A percentile compares a stretch with the other conserved stretches of the same genome.
Evolutionary conservation across 106 monocot species (phyloP).

Genomic region (Dioscorea alata): DNA sequence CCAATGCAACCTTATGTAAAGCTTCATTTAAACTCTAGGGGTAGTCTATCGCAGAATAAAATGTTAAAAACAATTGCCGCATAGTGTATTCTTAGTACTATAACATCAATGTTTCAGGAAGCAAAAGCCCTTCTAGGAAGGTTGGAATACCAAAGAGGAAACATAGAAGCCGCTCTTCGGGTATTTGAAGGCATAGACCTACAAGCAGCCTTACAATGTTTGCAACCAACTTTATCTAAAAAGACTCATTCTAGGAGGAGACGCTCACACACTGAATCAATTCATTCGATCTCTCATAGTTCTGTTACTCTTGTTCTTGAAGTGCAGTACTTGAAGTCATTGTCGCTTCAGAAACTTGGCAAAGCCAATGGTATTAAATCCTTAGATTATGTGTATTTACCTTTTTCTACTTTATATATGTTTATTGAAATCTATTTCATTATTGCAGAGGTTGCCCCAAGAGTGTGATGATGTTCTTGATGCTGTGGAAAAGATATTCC

Average conservation of each 20-base stretch:
- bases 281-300: conserved; percentile 49
- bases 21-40: too few species aligned
- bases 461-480: conserved; percentile 86
- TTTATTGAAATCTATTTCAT: not conserved
- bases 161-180: conserved; percentile 86
- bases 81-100: too few species aligned
- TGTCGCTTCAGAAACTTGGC: conserved; percentile 83
- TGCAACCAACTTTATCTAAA: conserved; percentile 54
- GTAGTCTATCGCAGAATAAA: too few species aligned
- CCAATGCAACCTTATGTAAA: too few species aligned
- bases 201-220: conserved; percentile 69
- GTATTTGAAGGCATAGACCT: conserved; percentile 92
- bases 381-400: too few species aligned
- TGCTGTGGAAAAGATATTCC: conserved; percentile 82
- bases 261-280: conserved; percentile 36
- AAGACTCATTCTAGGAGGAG: conserved; percentile 33
- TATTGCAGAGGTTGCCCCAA: conserved; percentile 72
- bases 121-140: conserved; percentile 86
- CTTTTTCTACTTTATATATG: too few species aligned
- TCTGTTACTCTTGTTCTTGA: conserved; percentile 80
- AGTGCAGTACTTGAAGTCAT: conserved; percentile 86
- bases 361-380: conserved; percentile 47
- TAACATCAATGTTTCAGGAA: conserved; percentile 34
- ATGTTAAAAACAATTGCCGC: too few species aligned
- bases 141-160: conserved; percentile 88